Evolutionary conservation across 2,329 filamentous ascomycete species (phyloP).

Genomic region (Rosellinia necatrix): DNA sequence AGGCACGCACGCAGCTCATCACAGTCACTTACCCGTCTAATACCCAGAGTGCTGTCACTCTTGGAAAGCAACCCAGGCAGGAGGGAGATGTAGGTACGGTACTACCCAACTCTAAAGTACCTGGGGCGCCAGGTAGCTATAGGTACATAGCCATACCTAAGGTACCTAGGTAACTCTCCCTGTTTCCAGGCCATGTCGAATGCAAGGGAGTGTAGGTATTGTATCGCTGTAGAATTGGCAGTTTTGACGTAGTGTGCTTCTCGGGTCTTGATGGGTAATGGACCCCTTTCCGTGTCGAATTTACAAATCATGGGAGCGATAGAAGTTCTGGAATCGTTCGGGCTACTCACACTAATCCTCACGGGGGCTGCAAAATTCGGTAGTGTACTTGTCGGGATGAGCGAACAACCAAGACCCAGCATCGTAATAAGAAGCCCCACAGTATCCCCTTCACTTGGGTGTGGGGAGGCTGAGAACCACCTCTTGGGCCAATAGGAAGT

Average conservation of each 20-base stretch:
- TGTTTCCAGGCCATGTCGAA: too few relatives aligned
- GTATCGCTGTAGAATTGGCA: not conserved
- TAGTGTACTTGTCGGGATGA: slow-evolving; percentile 14
- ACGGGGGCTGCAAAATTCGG: slow-evolving; percentile 5
- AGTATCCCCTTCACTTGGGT: slow-evolving; percentile 12
- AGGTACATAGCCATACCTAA: too few relatives aligned
- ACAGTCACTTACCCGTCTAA: not conserved
- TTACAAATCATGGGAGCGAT: slow-evolving; percentile 25
- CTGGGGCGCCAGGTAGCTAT: too few relatives aligned
- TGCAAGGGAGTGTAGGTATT: too few relatives aligned
- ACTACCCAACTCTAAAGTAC: too few relatives aligned
- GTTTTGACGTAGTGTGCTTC: not conserved
- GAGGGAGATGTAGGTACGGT: too few relatives aligned
- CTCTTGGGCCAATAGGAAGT: slow-evolving; percentile 7
- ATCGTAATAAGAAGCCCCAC: slow-evolving; percentile 17
- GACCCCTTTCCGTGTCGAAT: slow-evolving; percentile 10
- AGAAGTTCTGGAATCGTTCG: slow-evolving; percentile 24
- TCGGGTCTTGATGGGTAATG: not conserved
- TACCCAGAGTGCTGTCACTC: too few relatives aligned
- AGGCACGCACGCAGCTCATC: too few relatives aligned
- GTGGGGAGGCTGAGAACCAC: slow-evolving; percentile 18
- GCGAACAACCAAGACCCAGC: slow-evolving; percentile 12
- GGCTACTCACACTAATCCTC: not conserved
- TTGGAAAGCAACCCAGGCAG: too few relatives aligned
- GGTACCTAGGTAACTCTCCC: too few relatives aligned